Evolutionary conservation across 2,329 filamentous ascomycete species (phyloP), one percentile per base, ranked within the genome.

Genomic region (Fusarium continuum): DNA sequence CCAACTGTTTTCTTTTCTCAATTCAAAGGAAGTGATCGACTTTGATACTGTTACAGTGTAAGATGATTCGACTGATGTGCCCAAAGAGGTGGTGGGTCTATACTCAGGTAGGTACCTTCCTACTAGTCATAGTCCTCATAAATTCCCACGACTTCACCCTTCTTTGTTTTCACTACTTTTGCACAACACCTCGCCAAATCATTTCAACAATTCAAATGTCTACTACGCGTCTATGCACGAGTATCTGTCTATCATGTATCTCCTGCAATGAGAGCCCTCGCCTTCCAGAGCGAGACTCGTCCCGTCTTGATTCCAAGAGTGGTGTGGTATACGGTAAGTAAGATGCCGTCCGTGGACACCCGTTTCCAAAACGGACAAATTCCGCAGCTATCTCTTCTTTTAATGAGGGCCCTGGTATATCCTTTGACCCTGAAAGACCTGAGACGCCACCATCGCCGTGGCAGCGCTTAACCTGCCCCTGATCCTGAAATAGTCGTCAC

Each of bases 401-500:
- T 50, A 20, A 19, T 52, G 25, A 52, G 35, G 26, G 23, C 35
- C 47, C 10, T 28, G 17, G 29, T 26, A 43, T 36, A 16, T 50
- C 20, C 45, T 29, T 19, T 41, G 22, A 23, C 41, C 26, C 26
- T 22, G 26, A 25, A 36, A 38, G 52, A 23, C 17, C 31, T 17
- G 28, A 31, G 23, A 38, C 50, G 32, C 34, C 17, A 32, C 43
- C 36, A 51, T 65, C 28, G 31, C 17, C 47, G 28, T 63, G 56
- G 44, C 46, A 32, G 47, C 10, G 19, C 14, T 28, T 31, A 17
- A 36, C 29, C 23, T 10, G 38, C 26, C 58, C 46, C 44, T 59
- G 64, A 62, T 68, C 36, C 44, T 64, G 61, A 62, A 64, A 58
- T 58, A 64, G 49, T 69, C 67, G 43, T 70, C 64, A 67, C 68